phyloP scores from a whole-genome alignment of 2,329 filamentous ascomycete genomes.

The Incumbomyces lentus region DNA sequence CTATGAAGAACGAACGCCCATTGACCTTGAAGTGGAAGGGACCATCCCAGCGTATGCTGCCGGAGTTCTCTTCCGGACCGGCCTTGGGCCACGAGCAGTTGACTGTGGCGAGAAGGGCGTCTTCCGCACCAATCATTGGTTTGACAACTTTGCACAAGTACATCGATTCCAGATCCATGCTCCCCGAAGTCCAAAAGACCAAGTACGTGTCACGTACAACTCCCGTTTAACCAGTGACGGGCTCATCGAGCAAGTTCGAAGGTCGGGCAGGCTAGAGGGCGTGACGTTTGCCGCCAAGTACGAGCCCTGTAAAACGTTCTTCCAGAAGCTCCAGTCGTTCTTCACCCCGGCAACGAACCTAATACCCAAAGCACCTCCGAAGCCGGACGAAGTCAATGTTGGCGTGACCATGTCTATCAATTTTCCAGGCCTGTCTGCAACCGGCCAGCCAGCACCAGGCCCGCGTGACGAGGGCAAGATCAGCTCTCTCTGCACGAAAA shows the following conservation, averaged over 20 bases:
- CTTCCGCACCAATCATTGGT: slow-evolving; percentile 63
- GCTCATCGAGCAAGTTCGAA: slow-evolving; percentile 50
- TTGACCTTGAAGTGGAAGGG: slow-evolving; percentile 55
- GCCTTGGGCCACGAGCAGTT: slow-evolving; percentile 56
- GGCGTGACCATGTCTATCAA: slow-evolving; percentile 57
- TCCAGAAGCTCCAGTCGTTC: slow-evolving; percentile 58
- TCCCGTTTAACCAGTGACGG: slow-evolving; percentile 59
- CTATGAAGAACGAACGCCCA: slow-evolving; percentile 54
- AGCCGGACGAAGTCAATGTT: slow-evolving; percentile 43
- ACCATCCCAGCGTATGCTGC: slow-evolving; percentile 60
- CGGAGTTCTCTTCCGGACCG: slow-evolving; percentile 63
- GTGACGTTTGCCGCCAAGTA: slow-evolving; percentile 60
- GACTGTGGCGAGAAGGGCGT: slow-evolving; percentile 49
- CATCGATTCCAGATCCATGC: slow-evolving; percentile 62
- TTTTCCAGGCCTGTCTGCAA: slow-evolving; percentile 45
- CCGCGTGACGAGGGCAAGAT: slow-evolving; percentile 22
- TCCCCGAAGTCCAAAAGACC: slow-evolving; percentile 24
- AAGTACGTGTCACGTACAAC: slow-evolving; percentile 52
- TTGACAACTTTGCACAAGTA: slow-evolving; percentile 47
- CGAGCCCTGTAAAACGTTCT: slow-evolving; percentile 65
- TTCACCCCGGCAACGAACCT: slow-evolving; percentile 32
- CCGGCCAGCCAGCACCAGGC: slow-evolving; percentile 15
- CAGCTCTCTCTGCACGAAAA: slow-evolving; percentile 48
- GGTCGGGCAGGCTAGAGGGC: slow-evolving; percentile 45
- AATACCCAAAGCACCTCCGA: slow-evolving; percentile 4